phyloP scores from a whole-genome alignment of 2,329 filamentous ascomycete genomes.

The Pseudomassariella vexata region DNA sequence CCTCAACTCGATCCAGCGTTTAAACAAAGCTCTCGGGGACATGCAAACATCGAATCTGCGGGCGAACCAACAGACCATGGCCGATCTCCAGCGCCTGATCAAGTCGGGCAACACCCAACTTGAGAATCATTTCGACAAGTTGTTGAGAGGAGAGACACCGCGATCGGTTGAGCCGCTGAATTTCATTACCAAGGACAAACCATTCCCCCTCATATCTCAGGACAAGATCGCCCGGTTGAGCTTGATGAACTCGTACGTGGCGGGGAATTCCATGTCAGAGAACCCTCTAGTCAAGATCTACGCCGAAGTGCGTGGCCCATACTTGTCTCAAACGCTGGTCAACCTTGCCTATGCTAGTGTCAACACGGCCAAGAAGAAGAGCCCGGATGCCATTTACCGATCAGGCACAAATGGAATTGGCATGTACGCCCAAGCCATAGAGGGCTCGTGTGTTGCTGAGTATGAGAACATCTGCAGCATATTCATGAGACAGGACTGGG shows the following conservation, averaged over 20 bases:
- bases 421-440: slow-evolving; percentile 81
- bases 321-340: slow-evolving; percentile 73
- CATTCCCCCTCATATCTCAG: slow-evolving; percentile 75
- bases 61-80: slow-evolving; percentile 83
- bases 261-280: slow-evolving; percentile 53
- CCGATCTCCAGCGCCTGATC: slow-evolving; percentile 72
- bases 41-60: slow-evolving; percentile 87
- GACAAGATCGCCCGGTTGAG: slow-evolving; percentile 72
- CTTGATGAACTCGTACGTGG: slow-evolving; percentile 74
- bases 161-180: slow-evolving; percentile 82
- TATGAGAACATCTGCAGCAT: slow-evolving; percentile 86
- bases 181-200: slow-evolving; percentile 82
- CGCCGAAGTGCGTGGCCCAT: slow-evolving; percentile 78
- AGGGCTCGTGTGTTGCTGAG: slow-evolving; percentile 81
- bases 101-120: slow-evolving; percentile 76
- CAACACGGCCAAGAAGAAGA: slow-evolving; percentile 76
- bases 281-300: slow-evolving; percentile 77
- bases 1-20: slow-evolving; percentile 80
- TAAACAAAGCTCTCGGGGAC: slow-evolving; percentile 77
- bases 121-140: slow-evolving; percentile 75
- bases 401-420: slow-evolving; percentile 87
- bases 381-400: slow-evolving; percentile 76
- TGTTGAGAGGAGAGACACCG: slow-evolving; percentile 70
- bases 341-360: slow-evolving; percentile 85
- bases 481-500: slow-evolving; percentile 82